phyloP scores from a whole-genome alignment of 148 eudicot genomes.

The Cornus kousa region DNA sequence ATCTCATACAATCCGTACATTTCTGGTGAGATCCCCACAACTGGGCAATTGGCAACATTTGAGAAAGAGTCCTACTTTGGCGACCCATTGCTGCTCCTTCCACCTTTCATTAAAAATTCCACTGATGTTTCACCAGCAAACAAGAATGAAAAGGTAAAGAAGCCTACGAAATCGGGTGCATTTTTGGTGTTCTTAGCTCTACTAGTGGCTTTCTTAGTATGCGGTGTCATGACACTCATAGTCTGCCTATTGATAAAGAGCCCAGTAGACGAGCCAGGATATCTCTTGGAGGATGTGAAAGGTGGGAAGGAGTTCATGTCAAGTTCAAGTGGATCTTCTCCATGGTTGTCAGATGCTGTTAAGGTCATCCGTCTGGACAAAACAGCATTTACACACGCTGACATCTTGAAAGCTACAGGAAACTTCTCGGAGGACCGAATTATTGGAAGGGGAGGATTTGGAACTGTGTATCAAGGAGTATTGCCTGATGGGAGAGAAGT shows the following conservation, averaged over 20 bases:
- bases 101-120: slow-evolving; percentile 45
- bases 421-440: slow-evolving; percentile 69
- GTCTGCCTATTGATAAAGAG: slow-evolving; percentile 32
- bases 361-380: slow-evolving; percentile 76
- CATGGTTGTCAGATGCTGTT: slow-evolving; percentile 56
- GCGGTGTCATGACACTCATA: slow-evolving; percentile 48
- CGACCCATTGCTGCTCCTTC: slow-evolving; percentile 59
- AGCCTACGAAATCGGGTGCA: slow-evolving; percentile 23
- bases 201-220: slow-evolving; percentile 46
- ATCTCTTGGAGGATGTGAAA: slow-evolving; percentile 33
- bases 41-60: slow-evolving; percentile 81
- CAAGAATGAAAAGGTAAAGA: neutral
- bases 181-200: slow-evolving; percentile 45
- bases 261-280: slow-evolving; percentile 27
- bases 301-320: slow-evolving; percentile 29
- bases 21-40: slow-evolving; percentile 65
- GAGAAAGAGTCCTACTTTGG: slow-evolving; percentile 75
- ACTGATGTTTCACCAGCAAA: slow-evolving; percentile 9
- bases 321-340: slow-evolving; percentile 57
- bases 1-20: slow-evolving; percentile 73
- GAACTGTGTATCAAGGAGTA: slow-evolving; percentile 72
- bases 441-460: slow-evolving; percentile 84
- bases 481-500: slow-evolving; percentile 86
- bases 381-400: slow-evolving; percentile 70
- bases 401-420: slow-evolving; percentile 72